Percentiles rank a stretch among this genome's conserved stretches.
Evolutionary conservation across 331 rosid genomes (phyloP).

Genomic region (Quercus tomentella): DNA sequence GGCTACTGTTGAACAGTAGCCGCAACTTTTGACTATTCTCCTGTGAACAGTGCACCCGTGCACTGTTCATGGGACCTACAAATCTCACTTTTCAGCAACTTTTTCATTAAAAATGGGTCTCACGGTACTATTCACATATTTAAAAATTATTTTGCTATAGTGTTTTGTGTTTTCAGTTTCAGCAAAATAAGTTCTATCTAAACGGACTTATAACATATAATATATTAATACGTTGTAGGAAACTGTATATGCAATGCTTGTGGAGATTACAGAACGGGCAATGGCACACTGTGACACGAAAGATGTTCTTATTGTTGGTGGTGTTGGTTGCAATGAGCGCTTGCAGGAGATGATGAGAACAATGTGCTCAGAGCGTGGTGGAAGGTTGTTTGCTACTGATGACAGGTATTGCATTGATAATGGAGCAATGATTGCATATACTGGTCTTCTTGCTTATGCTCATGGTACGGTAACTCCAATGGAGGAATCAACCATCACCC

Average conservation of each 20-base stretch:
- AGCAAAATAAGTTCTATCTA: too few species aligned
- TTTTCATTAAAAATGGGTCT: too few species aligned
- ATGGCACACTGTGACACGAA: constrained; percentile 95
- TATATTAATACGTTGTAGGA: constrained; percentile 40
- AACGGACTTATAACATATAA: too few species aligned
- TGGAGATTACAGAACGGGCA: constrained; percentile 96
- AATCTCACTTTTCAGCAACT: too few species aligned
- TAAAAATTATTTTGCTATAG: too few species aligned
- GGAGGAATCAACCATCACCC: constrained; percentile 80
- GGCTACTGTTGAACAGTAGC: too few species aligned
- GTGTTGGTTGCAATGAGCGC: constrained; percentile 93
- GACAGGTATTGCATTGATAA: constrained; percentile 90
- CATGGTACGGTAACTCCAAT: constrained; percentile 57
- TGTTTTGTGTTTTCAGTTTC: too few species aligned
- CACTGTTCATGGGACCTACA: too few species aligned
- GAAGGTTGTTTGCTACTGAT: constrained; percentile 86
- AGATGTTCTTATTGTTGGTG: constrained; percentile 94
- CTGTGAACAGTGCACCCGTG: too few species aligned
- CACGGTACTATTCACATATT: too few species aligned
- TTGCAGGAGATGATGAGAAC: constrained; percentile 93
- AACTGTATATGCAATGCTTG: constrained; percentile 86
- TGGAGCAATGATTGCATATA: constrained; percentile 94
- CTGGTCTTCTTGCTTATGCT: constrained; percentile 85
- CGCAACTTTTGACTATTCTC: too few species aligned
- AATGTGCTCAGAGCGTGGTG: constrained; percentile 92